A percentile compares a stretch with the other conserved stretches of the same genome.
These are phyloP conservation scores for Linderniella brevidens DNA, from an alignment of 257 asterid species.

Conservation along the genomic window DNA sequence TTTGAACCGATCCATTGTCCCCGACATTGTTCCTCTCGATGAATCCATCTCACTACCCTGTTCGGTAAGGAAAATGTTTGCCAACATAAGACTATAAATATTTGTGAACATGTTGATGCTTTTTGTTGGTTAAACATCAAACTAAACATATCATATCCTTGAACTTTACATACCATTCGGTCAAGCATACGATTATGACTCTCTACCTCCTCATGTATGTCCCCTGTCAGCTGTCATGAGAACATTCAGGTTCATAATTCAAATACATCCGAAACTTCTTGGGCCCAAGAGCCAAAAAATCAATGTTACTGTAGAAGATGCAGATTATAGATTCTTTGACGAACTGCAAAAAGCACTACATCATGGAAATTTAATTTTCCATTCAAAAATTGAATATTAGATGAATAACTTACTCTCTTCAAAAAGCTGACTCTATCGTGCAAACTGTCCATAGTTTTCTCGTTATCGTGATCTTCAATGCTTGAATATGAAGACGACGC, in stretches of 20 bases:
- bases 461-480: conserved; percentile 55
- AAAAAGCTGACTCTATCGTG: conserved; percentile 81
- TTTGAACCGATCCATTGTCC: conserved; percentile 88
- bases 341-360: not conserved
- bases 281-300: too few relatives aligned
- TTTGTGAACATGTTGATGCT: not conserved
- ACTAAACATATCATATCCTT: conserved; percentile 6
- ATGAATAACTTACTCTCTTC: conserved; percentile 49
- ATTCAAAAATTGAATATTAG: too few relatives aligned
- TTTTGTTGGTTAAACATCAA: conserved; percentile 1
- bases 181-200: conserved; percentile 75
- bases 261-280: too few relatives aligned
- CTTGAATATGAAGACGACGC: conserved; percentile 45
- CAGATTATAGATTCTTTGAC: not conserved
- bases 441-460: conserved; percentile 55
- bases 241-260: too few relatives aligned
- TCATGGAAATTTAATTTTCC: not conserved
- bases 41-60: conserved; percentile 94
- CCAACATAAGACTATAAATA: conserved; percentile 7
- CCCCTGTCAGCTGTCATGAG: conserved; percentile 64
- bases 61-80: conserved; percentile 1
- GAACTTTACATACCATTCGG: conserved; percentile 44
- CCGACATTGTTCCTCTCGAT: conserved; percentile 77
- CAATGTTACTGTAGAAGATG: not conserved
- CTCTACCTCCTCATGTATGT: conserved; percentile 89